Evolutionary conservation across 129 eudicot species (phyloP), one percentile per base, ranked within the genome.

Genomic region (Tanacetum coccineum): DNA sequence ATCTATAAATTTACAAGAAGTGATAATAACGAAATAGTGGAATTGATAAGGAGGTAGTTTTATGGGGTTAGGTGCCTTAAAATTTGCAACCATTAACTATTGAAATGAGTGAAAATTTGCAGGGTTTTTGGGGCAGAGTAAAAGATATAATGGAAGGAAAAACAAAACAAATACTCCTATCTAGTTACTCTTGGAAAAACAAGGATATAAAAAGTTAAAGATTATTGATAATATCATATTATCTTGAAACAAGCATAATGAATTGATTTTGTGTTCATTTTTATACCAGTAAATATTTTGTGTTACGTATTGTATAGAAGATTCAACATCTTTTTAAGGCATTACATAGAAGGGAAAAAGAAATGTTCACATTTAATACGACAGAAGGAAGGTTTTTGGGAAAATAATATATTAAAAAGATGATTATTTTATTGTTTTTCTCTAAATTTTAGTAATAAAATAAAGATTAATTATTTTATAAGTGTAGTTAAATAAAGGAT

Each of bases 61-160:
- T 54, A 66, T 71, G 58, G 70, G 74, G 70, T 52, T 51, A 32
- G 76, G 70, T 49, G 80, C 70, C 75, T 68, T 76, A 75, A 65
- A 65, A 74, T 59, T 71, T 71, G 68, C 72, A 77, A 71, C 81
- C 81, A 77, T 79, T 80, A 53, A 72, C 81, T 82, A 80, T 80
- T 80, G 83, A 76, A 75, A 71, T 60, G 20, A 76, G 76, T 80
- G 83, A 74, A 72, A 69, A 54, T 71, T 72, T 80, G 82, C 69
- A 76, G 58, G 70, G 70, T 69, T 77, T 79, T 70, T 74, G 85
- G 89, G 82, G 78, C 60, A 66, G 76, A 66, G 73, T 46, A 74
- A 74, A 74, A 66, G 79, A 74, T 66, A 28, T 58, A 57, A 56
- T 22, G 25, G 5, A 54, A 73, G 28, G 21, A 17, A 53, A 70